phyloP scores from a whole-genome alignment of 345 rosid genomes.

The Rhodamnia rubescens region DNA sequence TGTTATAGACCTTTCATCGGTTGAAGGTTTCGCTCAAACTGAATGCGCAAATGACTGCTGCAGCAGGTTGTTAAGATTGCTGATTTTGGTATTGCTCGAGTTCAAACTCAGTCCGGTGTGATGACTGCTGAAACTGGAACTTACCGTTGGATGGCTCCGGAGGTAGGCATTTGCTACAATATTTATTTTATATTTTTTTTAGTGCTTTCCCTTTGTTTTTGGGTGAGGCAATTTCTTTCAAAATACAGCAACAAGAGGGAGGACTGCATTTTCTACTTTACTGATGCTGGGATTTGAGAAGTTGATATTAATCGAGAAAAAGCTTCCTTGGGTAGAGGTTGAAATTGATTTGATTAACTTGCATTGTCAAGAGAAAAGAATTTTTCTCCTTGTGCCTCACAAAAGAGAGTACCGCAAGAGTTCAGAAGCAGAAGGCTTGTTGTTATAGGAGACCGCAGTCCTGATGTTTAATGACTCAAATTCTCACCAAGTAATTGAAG shows the following conservation, averaged over 20 bases:
- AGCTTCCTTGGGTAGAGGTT: neutral
- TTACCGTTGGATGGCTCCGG: constrained; percentile 83
- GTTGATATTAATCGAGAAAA: neutral
- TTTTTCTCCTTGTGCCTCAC: neutral
- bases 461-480: neutral
- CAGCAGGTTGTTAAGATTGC: constrained; percentile 54
- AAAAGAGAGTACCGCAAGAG: neutral
- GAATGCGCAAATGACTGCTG: neutral
- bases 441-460: neutral
- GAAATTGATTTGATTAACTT: neutral
- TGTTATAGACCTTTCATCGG: neutral
- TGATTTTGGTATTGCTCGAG: constrained; percentile 72
- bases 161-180: constrained; percentile 28
- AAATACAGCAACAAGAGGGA: neutral
- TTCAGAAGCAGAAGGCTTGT: neutral
- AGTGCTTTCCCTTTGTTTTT: neutral
- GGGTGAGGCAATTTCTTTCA: neutral
- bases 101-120: constrained; percentile 44
- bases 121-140: constrained; percentile 83
- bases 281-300: neutral
- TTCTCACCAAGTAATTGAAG: neutral
- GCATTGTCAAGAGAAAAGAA: neutral
- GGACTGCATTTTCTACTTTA: neutral
- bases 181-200: neutral
- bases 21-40: neutral